phyloP scores from a whole-genome alignment of 352 stramenopile species.

The Globisporangium spiculum region DNA sequence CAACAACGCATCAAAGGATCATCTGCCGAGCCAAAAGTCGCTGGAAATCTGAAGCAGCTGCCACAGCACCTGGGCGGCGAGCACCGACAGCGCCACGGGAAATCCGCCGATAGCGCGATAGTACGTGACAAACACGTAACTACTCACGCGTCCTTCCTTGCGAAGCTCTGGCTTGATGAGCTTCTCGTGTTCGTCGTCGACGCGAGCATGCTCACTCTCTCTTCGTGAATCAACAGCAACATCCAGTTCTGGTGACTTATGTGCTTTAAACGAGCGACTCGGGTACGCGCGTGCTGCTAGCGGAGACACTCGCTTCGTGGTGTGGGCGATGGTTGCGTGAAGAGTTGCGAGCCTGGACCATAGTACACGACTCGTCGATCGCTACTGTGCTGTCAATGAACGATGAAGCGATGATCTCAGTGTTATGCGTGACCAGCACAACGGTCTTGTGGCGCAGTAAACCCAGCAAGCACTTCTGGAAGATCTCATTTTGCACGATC shows the following conservation, averaged over 20 bases:
- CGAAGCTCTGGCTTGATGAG: slow-evolving; percentile 10
- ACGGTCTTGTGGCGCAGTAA: slow-evolving; percentile 49
- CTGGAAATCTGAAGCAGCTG: slow-evolving; percentile 57
- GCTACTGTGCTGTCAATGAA: background rate
- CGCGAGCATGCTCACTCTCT: no score
- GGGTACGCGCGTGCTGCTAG: background rate
- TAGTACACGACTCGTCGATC: background rate
- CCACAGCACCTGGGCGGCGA: slow-evolving; percentile 44
- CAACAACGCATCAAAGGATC: background rate
- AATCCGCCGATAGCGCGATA: slow-evolving; percentile 24
- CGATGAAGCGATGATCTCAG: slow-evolving; percentile 50
- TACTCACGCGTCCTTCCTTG: background rate
- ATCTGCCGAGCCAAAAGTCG: slow-evolving; percentile 61
- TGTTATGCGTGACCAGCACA: slow-evolving; percentile 88
- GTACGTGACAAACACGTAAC: background rate
- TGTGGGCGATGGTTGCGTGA: background rate
- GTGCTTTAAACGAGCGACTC: no score
- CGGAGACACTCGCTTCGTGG: background rate
- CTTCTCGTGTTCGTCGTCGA: background rate
- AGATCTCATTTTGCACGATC: slow-evolving; percentile 90
- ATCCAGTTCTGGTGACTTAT: no score
- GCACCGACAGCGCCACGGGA: slow-evolving; percentile 7
- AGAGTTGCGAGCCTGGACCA: background rate
- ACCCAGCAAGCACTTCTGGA: slow-evolving; percentile 35
- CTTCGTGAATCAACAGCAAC: no score